Conservation (phyloP, 1,284 basidiomycete genomes). For the Lignosus rhinocerotis region DNA sequence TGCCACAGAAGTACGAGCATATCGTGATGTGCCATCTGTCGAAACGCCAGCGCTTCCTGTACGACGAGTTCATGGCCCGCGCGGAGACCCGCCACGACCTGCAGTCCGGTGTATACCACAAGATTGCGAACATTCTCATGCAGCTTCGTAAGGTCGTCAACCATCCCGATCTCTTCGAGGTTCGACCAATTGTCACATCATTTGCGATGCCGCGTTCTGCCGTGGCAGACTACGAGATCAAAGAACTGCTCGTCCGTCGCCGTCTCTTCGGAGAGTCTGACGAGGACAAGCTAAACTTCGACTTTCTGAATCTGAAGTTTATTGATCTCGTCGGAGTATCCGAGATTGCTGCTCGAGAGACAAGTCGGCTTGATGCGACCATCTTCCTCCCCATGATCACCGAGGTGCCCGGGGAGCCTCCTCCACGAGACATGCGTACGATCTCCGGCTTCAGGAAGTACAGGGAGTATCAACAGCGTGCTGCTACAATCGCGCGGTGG, state of each 20-base stretch:
- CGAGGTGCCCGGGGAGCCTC: conserved; percentile 57
- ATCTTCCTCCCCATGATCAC: conserved; percentile 60
- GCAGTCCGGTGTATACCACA: conserved; percentile 83
- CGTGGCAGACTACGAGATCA: conserved; percentile 84
- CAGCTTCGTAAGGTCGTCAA: conserved; percentile 95
- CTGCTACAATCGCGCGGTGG: conserved; percentile 63
- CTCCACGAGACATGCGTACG: conserved; percentile 74
- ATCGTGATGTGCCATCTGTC: conserved; percentile 90
- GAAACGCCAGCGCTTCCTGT: conserved; percentile 94
- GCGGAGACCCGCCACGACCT: conserved; percentile 87
- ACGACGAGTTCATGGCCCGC: conserved; percentile 98
- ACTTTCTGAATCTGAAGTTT: conserved; percentile 68
- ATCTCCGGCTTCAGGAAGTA: conserved; percentile 72
- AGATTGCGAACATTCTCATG: conserved; percentile 97
- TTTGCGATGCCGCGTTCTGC: conserved; percentile 87
- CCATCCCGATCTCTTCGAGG: conserved; percentile 95
- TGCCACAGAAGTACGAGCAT: conserved; percentile 95
- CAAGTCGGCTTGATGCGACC: conserved; percentile 68
- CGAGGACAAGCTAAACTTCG: conserved; percentile 58
- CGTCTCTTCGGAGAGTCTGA: conserved; percentile 55
- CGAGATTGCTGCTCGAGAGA: conserved; percentile 53
- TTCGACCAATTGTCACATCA: conserved; percentile 90
- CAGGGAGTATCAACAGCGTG: conserved; percentile 55
- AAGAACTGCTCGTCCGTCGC: conserved; percentile 83
- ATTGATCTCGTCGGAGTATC: conserved; percentile 54